Conservation (phyloP, 345 rosid species). For the Cardamine occulta region DNA sequence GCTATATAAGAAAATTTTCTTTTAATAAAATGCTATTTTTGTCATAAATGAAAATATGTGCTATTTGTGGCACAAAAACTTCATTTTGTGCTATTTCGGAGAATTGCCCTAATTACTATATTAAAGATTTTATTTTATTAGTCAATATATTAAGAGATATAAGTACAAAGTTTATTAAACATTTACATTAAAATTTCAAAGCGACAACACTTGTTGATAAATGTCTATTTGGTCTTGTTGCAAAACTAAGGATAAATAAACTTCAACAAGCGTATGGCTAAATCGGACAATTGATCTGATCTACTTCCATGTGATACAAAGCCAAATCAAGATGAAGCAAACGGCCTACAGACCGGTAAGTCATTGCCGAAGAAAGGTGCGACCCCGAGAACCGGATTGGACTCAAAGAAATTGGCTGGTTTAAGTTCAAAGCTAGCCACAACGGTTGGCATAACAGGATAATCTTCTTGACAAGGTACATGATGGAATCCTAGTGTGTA, state of each 20-base stretch:
- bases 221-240: background rate
- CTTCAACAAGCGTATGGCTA: background rate
- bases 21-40: no score
- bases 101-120: no score
- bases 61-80: no score
- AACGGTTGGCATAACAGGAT: slow-evolving; percentile 76
- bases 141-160: no score
- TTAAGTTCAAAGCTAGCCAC: slow-evolving; percentile 65
- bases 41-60: no score
- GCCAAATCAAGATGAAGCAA: slow-evolving; percentile 27
- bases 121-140: no score
- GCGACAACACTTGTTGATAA: no score
- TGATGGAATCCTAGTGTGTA: slow-evolving; percentile 78
- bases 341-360: slow-evolving; percentile 52
- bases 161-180: no score
- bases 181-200: no score
- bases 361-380: slow-evolving; percentile 54
- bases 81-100: no score
- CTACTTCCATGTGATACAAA: slow-evolving; percentile 24
- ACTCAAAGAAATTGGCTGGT: slow-evolving; percentile 72
- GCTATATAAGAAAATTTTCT: no score
- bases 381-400: slow-evolving; percentile 59
- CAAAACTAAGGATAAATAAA: background rate
- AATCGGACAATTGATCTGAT: background rate
- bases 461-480: slow-evolving; percentile 42